Base-by-base conservation (phyloP, 1,139 yeast genomes). In the Entelexis paramagnoliae region DNA sequence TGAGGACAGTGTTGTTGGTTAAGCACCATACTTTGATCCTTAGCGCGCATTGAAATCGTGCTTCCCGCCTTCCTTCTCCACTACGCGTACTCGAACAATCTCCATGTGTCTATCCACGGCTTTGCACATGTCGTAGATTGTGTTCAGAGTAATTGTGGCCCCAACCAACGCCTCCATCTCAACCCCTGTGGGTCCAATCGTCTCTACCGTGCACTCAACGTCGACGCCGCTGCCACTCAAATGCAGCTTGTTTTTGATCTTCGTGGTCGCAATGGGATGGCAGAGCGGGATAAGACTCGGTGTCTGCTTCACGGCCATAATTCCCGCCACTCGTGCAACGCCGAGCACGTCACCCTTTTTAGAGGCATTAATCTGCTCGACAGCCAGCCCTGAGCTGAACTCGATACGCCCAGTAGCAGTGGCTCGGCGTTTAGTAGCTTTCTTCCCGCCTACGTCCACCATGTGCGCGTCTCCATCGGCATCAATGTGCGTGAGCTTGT, bases 111-210 rank as follows among this genome's bases (percentile, higher is more conserved):
- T 68, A 58, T 75, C 79, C n/a, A 73, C 75, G 0, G 78, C 77
- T 58, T 75, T 75, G 59, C 78, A 75, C 79, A 75, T 75, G 58
- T 75, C 79, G 54, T 75, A 75, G n/a, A 75, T 64, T 9, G 78
- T 74, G 32, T 71, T 62, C 43, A 75, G 60, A 1, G 75, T 64
- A 9, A 69, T 65, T 38, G 67, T 65, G 9, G 68, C 72, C 0
- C 79, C 79, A 1, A 69, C 64, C 26, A 75, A 54, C 0, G 79
- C 79, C 58, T 75, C 79, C 79, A 75, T 75, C 57, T 75, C 79
- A 13, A 75, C 79, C 0, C 79, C 79, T 0, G 79, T 75, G 51
- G 70, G 68, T 11, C 78, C 78, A 8, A 65, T 64, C 55, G 78
- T 73, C 35, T 68, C 67, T 2, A 73, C 79, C 0, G 64, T 63